Evolutionary conservation across 2,329 filamentous ascomycete genomes (phyloP).

Genomic region (Aspergillus brunneoviolaceus): DNA sequence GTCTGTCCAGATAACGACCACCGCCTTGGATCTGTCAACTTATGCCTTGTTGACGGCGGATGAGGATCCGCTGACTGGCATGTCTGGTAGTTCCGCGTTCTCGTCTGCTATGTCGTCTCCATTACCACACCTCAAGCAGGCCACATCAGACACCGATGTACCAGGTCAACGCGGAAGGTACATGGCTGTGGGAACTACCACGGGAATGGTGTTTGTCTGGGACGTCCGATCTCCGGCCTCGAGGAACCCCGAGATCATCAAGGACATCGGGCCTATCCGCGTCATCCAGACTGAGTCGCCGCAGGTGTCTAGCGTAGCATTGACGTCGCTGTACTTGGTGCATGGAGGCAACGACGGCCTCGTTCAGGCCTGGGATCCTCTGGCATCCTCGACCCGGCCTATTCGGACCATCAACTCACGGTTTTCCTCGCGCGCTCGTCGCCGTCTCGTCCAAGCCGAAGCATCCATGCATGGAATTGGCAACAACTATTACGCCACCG

Average conservation of each 20-base stretch:
- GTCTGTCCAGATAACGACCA: conserved; percentile 65
- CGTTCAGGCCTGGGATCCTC: conserved; percentile 94
- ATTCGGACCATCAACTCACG: conserved; percentile 84
- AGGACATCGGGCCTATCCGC: conserved; percentile 69
- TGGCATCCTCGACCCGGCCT: conserved; percentile 75
- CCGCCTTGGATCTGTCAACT: conserved; percentile 70
- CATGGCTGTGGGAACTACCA: conserved; percentile 75
- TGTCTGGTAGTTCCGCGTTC: conserved; percentile 53
- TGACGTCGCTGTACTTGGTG: conserved; percentile 83
- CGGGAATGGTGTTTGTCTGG: conserved; percentile 78
- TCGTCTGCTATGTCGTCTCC: conserved; percentile 57
- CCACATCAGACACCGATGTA: conserved; percentile 57
- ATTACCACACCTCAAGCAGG: conserved; percentile 49
- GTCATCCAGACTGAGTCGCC: conserved; percentile 89
- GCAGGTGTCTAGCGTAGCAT: conserved; percentile 75
- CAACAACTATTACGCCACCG: conserved; percentile 76
- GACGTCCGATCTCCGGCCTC: conserved; percentile 70
- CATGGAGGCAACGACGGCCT: conserved; percentile 93
- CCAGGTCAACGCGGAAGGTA: conserved; percentile 83
- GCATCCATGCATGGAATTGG: conserved; percentile 66
- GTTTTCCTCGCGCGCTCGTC: conserved; percentile 77
- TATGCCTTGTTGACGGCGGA: conserved; percentile 68
- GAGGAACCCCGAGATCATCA: conserved; percentile 54
- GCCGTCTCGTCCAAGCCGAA: conserved; percentile 67
- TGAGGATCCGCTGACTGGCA: conserved; percentile 73